phyloP scores from a whole-genome alignment of 2,329 filamentous ascomycete species.

The Chaetomiaceae sp. region DNA sequence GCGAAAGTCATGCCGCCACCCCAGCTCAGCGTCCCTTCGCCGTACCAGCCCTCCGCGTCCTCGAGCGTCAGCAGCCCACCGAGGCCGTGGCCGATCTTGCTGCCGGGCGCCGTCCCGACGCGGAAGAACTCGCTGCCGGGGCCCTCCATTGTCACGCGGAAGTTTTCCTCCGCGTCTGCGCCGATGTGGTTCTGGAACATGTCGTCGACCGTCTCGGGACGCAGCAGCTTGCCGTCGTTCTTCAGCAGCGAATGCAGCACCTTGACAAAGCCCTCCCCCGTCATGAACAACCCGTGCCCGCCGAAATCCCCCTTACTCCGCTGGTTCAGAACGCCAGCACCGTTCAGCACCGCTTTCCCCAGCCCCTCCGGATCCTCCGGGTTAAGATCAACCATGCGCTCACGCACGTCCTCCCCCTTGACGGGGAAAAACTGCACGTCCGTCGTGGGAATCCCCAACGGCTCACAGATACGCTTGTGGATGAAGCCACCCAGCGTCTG shows the following conservation, averaged over 20 bases:
- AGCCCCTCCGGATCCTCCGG: slow-evolving; percentile 21
- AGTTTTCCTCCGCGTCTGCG: slow-evolving; percentile 32
- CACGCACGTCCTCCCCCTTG: slow-evolving; percentile 8
- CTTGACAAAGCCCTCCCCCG: slow-evolving; percentile 34
- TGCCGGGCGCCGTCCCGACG: slow-evolving; percentile 23
- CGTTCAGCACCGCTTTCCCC: slow-evolving; percentile 33
- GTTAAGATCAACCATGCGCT: slow-evolving; percentile 15
- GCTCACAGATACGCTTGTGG: slow-evolving; percentile 21
- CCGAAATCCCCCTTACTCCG: slow-evolving; percentile 36
- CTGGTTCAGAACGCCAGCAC: slow-evolving; percentile 35
- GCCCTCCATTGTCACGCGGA: slow-evolving; percentile 19
- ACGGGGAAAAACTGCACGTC: slow-evolving; percentile 30
- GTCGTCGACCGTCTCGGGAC: slow-evolving; percentile 25
- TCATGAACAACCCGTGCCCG: slow-evolving; percentile 41
- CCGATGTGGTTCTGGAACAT: slow-evolving; percentile 41
- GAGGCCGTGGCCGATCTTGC: slow-evolving; percentile 34
- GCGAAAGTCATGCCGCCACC: slow-evolving; percentile 39
- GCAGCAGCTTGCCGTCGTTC: slow-evolving; percentile 22
- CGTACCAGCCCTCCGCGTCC: slow-evolving; percentile 35
- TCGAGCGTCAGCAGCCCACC: slow-evolving; percentile 35
- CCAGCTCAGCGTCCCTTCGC: slow-evolving; percentile 38
- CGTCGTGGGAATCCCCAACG: slow-evolving; percentile 23
- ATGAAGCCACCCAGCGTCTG: slow-evolving; percentile 30
- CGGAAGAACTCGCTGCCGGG: slow-evolving; percentile 23
- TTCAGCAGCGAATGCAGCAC: slow-evolving; percentile 27